phyloP scores from a whole-genome alignment of 495 filamentous ascomycete genomes.

The Podospora conica region DNA sequence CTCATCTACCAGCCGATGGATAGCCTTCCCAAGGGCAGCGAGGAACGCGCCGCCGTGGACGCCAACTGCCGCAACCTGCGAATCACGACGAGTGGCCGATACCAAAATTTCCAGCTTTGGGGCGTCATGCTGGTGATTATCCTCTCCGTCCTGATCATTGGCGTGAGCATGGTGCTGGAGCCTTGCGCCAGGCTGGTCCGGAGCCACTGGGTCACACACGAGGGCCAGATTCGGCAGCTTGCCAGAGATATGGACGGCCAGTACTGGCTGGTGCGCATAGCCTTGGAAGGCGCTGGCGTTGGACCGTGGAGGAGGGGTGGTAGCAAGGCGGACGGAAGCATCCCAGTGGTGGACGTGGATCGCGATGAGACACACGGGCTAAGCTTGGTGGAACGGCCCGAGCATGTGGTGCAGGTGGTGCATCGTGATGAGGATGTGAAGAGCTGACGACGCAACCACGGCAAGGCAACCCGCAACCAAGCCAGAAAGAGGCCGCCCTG shows the following conservation, averaged over 20 bases:
- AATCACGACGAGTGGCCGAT: slow-evolving; percentile 5
- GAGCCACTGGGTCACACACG: not conserved
- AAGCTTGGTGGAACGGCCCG: not conserved
- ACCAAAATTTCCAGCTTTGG: slow-evolving; percentile 8
- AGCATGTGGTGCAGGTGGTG: not conserved
- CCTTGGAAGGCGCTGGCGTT: slow-evolving; percentile 1
- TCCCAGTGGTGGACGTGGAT: slow-evolving; percentile 1
- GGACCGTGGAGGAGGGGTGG: slow-evolving; percentile 5
- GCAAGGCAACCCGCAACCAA: not conserved
- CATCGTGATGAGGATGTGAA: not conserved
- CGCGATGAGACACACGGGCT: not conserved
- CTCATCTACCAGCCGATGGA: slow-evolving; percentile 5
- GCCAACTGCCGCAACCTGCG: slow-evolving; percentile 2
- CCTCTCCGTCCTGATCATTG: not conserved
- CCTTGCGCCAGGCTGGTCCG: not conserved
- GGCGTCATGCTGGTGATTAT: slow-evolving; percentile 4
- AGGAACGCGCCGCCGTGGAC: not conserved
- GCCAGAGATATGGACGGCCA: slow-evolving; percentile 6
- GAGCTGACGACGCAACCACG: not conserved
- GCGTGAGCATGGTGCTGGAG: not conserved
- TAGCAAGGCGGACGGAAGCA: not conserved
- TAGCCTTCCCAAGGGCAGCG: not conserved
- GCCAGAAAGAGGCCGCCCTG: not conserved
- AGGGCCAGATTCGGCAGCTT: slow-evolving; percentile 1
- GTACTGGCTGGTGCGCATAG: slow-evolving; percentile 8